Evolutionary conservation across 2,329 filamentous ascomycete genomes (phyloP), one percentile per base, ranked within the genome.

Genomic region (Penicillium aurantiogriseum): DNA sequence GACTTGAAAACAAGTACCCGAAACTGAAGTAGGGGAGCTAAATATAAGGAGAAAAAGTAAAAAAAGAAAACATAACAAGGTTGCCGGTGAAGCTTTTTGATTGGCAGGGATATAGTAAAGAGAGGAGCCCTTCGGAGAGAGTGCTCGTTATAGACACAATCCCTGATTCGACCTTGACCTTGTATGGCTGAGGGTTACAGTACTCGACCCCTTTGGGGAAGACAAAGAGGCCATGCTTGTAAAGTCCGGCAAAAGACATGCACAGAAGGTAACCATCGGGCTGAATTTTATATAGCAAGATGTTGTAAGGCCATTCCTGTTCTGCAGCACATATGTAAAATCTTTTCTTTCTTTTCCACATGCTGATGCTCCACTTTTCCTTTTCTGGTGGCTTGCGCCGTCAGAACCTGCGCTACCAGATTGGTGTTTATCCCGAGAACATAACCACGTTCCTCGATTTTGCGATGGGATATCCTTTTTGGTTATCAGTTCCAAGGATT

Each of bases 401-500:
- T 17, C 8, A 36, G 15, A 19, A 19, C 35, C 35, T 38, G 4
- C 36, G 47, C 60, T 62, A 56, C 64, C 63, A 62, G 51, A 61
- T 64, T 57, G 59, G 59, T 59, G 51, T 54, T 54, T 54, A 57
- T 54, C 44, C 64, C 59, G 59, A 60, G 50, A 23, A 40, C 48
- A 21, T 42, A 27, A 56, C 55, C 43, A 52, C 42, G 25, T 55
- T 51, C 27, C 48, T 43, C 43, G 42, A 27, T 33, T 43, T n/a
- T 4, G 21, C 50, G 21, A 46, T 33, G 2, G 21, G 17, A 40
- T 40, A 27, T 27, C 9, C 31, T 51, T 33, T 29, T 21, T 19
- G 27, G n/a, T 39, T 33, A 7, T 21, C 3, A 35, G 42, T 51
- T 36, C 52, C 56, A 56, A 48, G 42, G 56, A 43, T 48, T 17